Evolutionary conservation across 495 filamentous ascomycete genomes (phyloP).

Genomic region (Hapsidospora chrysogenum): DNA sequence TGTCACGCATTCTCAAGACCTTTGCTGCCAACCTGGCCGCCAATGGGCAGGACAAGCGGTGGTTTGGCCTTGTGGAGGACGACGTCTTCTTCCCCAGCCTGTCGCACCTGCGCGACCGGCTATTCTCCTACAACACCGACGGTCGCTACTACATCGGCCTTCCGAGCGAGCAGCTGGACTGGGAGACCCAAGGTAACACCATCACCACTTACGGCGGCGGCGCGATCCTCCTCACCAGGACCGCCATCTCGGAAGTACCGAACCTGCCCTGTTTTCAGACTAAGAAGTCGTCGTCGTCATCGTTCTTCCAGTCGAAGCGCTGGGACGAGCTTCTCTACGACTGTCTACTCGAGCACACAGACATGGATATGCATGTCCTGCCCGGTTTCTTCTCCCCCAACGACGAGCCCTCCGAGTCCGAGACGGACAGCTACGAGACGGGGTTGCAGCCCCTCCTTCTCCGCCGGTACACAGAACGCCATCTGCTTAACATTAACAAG

Average conservation of each 20-base stretch:
- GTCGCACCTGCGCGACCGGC: slow-evolving; percentile 24
- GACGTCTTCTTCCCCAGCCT: slow-evolving; percentile 40
- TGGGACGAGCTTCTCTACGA: slow-evolving; percentile 25
- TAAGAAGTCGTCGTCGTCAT: slow-evolving; percentile 4
- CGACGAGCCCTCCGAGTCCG: slow-evolving; percentile 29
- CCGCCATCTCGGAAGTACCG: slow-evolving; percentile 22
- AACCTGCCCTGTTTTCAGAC: slow-evolving; percentile 14
- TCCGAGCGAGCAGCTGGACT: slow-evolving; percentile 34
- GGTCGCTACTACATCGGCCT: slow-evolving; percentile 36
- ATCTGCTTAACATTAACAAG: slow-evolving; percentile 22
- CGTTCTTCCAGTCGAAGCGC: slow-evolving; percentile 3
- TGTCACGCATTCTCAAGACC: slow-evolving; percentile 12
- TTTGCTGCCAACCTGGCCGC: slow-evolving; percentile 6
- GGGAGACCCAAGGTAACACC: slow-evolving; percentile 20
- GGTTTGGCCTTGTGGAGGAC: slow-evolving; percentile 19
- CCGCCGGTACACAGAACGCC: slow-evolving; percentile 42
- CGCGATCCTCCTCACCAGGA: slow-evolving; percentile 39
- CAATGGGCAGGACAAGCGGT: slow-evolving; percentile 7
- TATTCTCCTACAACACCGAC: slow-evolving; percentile 27
- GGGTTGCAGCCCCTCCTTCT: slow-evolving; percentile 35
- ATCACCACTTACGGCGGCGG: slow-evolving; percentile 41
- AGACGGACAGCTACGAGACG: slow-evolving; percentile 38
- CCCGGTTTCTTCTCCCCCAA: slow-evolving; percentile 26
- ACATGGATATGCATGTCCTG: slow-evolving; percentile 29
- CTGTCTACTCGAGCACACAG: slow-evolving; percentile 35